Evolutionary conservation across 352 stramenopile genomes (phyloP).

Genomic region (Phytophthora vignae): DNA sequence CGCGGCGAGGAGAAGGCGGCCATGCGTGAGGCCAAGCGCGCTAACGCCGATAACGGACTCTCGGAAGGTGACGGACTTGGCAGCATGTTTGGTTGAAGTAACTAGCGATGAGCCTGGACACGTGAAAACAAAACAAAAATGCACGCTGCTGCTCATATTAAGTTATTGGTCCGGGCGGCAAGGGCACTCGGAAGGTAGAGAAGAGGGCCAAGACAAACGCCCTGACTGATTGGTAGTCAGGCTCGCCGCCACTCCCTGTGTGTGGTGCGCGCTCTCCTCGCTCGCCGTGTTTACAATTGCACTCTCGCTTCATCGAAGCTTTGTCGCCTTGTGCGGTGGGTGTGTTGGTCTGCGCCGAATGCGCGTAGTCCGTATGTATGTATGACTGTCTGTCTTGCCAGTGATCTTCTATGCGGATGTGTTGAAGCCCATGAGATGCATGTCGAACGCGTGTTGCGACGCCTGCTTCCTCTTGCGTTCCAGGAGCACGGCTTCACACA

Average conservation of each 20-base stretch:
- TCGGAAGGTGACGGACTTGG: slow-evolving; percentile 48
- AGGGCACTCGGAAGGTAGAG: slow-evolving; percentile 28
- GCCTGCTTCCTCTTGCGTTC: slow-evolving; percentile 66
- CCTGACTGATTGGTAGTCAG: slow-evolving; percentile 11
- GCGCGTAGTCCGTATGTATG: slow-evolving; percentile 31
- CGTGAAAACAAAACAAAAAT: slow-evolving; percentile 23
- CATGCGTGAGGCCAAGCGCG: slow-evolving; percentile 58
- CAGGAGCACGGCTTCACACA: slow-evolving; percentile 68
- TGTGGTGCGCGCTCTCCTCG: slow-evolving; percentile 29
- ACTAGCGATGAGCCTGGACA: slow-evolving; percentile 3
- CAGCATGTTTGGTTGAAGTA: slow-evolving; percentile 54
- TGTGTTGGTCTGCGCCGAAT: slow-evolving; percentile 25
- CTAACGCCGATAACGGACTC: slow-evolving; percentile 50
- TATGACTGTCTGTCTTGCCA: slow-evolving; percentile 1
- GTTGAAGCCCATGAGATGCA: slow-evolving; percentile 65
- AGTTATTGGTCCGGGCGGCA: slow-evolving; percentile 39
- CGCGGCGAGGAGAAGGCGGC: slow-evolving; percentile 50
- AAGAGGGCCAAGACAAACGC: slow-evolving; percentile 33
- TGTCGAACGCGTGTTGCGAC: slow-evolving; percentile 61
- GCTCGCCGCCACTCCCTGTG: slow-evolving; percentile 27
- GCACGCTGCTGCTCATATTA: slow-evolving; percentile 44
- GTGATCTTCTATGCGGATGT: slow-evolving; percentile 33
- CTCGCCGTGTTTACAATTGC: slow-evolving; percentile 32
- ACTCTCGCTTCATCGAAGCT: slow-evolving; percentile 22
- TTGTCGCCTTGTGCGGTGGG: slow-evolving; percentile 28